phyloP scores from a whole-genome alignment of 192 early-diverging fungal genomes.

The Backusella mclennaniae region DNA sequence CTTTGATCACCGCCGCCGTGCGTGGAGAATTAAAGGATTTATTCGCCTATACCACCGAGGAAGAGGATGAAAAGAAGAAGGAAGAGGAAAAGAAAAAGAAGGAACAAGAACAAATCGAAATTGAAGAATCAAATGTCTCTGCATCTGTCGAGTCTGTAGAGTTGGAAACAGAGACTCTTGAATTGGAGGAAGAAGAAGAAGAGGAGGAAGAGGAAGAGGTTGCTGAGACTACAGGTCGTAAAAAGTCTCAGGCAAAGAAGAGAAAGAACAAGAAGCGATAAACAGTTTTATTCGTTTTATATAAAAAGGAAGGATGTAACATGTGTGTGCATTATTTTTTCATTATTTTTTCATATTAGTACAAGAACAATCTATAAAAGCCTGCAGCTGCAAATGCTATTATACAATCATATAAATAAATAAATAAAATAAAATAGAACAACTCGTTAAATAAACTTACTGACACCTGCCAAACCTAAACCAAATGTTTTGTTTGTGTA shows the following conservation, averaged over 20 bases:
- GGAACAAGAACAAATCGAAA: slow-evolving; percentile 5
- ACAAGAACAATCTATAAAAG: not conserved
- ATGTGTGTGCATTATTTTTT: not conserved
- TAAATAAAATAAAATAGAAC: not conserved
- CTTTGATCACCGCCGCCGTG: slow-evolving; percentile 59
- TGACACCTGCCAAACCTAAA: slow-evolving; percentile 10
- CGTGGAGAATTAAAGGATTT: slow-evolving; percentile 70
- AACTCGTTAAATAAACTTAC: not conserved
- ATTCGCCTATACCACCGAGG: slow-evolving; percentile 63
- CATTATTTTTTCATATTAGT: not conserved
- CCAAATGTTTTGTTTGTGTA: slow-evolving; percentile 1
- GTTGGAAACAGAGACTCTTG: not conserved
- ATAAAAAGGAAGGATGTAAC: not conserved
- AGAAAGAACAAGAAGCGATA: slow-evolving; percentile 4
- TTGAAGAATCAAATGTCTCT: not conserved
- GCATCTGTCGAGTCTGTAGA: not conserved
- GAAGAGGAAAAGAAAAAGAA: slow-evolving; percentile 52
- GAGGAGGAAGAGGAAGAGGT: not conserved
- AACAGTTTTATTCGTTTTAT: not conserved
- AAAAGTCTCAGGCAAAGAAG: not conserved
- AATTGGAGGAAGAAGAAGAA: slow-evolving; percentile 5
- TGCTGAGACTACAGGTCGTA: not conserved
- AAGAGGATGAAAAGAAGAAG: slow-evolving; percentile 34
- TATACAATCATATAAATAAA: not conserved
- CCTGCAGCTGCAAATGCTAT: slow-evolving; percentile 3